Conservation (phyloP, 2,329 filamentous ascomycete genomes). For the Penicillium brasilianum region DNA sequence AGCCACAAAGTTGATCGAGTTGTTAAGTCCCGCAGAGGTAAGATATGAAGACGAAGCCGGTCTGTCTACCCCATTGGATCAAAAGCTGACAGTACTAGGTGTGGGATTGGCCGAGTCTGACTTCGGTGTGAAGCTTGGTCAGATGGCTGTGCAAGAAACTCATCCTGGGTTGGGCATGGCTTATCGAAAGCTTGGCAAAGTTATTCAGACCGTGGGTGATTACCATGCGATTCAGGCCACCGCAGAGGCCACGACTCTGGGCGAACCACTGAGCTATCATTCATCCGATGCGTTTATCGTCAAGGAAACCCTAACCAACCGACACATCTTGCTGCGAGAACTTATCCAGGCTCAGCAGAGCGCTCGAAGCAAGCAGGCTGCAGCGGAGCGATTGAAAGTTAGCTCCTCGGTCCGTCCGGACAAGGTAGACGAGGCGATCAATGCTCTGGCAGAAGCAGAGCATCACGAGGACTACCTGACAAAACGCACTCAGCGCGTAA, state of each 20-base stretch:
- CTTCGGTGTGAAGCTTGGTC: slow-evolving; percentile 85
- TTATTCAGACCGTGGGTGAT: slow-evolving; percentile 91
- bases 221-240: slow-evolving; percentile 96
- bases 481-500: slow-evolving; percentile 87
- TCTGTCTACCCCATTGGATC: neutral
- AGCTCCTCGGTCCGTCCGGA: slow-evolving; percentile 86
- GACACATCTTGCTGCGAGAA: slow-evolving; percentile 93
- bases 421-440: slow-evolving; percentile 98
- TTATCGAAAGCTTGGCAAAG: slow-evolving; percentile 92
- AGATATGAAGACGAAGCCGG: slow-evolving; percentile 27
- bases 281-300: slow-evolving; percentile 96
- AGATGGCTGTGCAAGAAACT: slow-evolving; percentile 87
- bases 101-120: slow-evolving; percentile 91
- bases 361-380: slow-evolving; percentile 79
- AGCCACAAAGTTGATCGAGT: slow-evolving; percentile 95
- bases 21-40: slow-evolving; percentile 90
- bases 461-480: slow-evolving; percentile 79
- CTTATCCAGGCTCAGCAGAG: slow-evolving; percentile 87
- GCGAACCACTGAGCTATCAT: slow-evolving; percentile 92
- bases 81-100: slow-evolving; percentile 57
- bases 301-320: slow-evolving; percentile 96
- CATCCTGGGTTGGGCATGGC: slow-evolving; percentile 86
- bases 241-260: slow-evolving; percentile 91
- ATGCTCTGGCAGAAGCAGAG: slow-evolving; percentile 83
- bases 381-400: slow-evolving; percentile 85